Conservation (phyloP, 1,284 basidiomycete species). For the Cutaneotrichosporon sp. region DNA sequence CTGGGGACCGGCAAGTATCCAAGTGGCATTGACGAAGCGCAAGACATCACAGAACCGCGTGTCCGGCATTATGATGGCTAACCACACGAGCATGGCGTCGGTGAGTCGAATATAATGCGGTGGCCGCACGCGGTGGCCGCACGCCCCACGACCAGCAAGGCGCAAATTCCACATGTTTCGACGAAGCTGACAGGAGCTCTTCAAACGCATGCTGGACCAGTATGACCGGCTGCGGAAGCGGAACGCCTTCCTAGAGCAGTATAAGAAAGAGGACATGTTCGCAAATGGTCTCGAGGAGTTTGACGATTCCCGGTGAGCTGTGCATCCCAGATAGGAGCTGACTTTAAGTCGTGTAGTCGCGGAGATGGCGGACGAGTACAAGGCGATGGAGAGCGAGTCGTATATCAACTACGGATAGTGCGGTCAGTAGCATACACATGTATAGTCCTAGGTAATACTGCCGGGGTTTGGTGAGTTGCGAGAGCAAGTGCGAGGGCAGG, state of each 20-base stretch:
- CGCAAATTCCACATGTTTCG: too few species aligned
- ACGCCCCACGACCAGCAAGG: too few species aligned
- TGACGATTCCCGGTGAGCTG: conserved; percentile 73
- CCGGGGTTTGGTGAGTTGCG: too few species aligned
- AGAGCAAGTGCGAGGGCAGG: too few species aligned
- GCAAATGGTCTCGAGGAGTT: conserved; percentile 87
- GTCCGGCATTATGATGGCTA: conserved; percentile 96
- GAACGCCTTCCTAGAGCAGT: conserved; percentile 95
- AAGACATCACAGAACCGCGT: conserved; percentile 92
- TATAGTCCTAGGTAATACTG: neutral
- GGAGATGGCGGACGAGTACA: conserved; percentile 82
- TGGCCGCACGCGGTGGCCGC: too few species aligned
- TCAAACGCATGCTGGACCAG: conserved; percentile 94
- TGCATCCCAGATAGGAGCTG: neutral
- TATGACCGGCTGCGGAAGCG: conserved; percentile 83
- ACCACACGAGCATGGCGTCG: conserved; percentile 94
- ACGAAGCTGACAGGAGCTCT: conserved; percentile 57
- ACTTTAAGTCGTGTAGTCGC: conserved; percentile 71
- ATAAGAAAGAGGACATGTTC: conserved; percentile 95
- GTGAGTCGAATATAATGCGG: conserved; percentile 57
- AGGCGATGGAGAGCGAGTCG: conserved; percentile 82
- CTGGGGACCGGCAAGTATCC: conserved; percentile 98
- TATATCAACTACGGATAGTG: conserved; percentile 57
- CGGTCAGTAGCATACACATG: conserved; percentile 1
- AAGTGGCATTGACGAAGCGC: conserved; percentile 88